Percentiles rank a stretch among this genome's conserved stretches.
These are phyloP conservation scores for Musa itinerans DNA, from an alignment of 176 grass and related monocot genomes.

Conservation along the genomic window DNA sequence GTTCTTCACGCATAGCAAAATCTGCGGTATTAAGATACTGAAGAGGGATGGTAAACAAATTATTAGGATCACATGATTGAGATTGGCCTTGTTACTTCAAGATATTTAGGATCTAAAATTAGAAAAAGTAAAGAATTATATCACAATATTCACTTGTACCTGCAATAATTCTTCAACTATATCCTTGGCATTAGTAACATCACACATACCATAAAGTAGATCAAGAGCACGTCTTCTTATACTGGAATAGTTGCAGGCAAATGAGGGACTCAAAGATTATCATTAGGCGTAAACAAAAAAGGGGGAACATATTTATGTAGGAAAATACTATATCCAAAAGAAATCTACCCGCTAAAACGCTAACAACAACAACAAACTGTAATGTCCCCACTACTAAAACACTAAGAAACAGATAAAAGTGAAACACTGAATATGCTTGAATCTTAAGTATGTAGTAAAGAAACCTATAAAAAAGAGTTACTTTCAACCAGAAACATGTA, in stretches of 20 bases:
- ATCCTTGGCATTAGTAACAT: constrained; percentile 97
- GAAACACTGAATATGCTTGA: no score
- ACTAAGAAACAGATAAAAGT: no score
- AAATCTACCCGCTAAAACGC: not conserved
- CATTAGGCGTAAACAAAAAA: not conserved
- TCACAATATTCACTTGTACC: constrained; percentile 40
- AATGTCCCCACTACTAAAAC: no score
- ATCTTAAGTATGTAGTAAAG: no score
- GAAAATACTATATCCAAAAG: not conserved
- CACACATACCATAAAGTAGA: constrained; percentile 98
- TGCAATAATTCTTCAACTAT: constrained; percentile 98
- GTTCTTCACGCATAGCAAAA: constrained; percentile 94
- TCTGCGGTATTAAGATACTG: constrained; percentile 99
- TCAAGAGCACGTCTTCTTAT: constrained; percentile 98
- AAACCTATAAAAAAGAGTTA: no score
- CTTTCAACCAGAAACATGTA: no score
- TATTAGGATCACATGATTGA: not conserved
- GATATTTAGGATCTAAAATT: not conserved
- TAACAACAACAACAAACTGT: not conserved
- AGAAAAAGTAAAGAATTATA: not conserved
- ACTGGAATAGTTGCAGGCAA: constrained; percentile 42
- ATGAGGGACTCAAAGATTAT: not conserved
- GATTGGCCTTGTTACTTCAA: not conserved
- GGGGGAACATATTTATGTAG: not conserved
- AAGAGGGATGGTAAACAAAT: constrained; percentile 10